phyloP scores from a whole-genome alignment of 495 filamentous ascomycete genomes.

The Penicillium bovifimosum region DNA sequence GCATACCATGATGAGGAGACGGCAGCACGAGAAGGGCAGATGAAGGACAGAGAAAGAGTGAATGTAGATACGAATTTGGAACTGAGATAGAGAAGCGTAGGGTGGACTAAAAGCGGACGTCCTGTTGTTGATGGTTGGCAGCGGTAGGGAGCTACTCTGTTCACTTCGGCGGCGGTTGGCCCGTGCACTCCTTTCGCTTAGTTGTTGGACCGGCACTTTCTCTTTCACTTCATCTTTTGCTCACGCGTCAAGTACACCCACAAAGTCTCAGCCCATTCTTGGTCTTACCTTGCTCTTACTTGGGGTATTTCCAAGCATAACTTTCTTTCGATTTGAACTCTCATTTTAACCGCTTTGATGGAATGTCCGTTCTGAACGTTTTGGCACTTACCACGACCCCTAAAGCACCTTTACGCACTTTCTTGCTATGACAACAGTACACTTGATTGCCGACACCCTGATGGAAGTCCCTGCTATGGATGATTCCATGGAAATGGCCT shows the following conservation, averaged over 20 bases:
- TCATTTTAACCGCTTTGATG: background rate
- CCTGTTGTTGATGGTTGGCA: constrained; percentile 27
- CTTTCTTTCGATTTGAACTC: background rate
- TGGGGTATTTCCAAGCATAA: background rate
- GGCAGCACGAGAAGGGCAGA: background rate
- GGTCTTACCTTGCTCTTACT: background rate
- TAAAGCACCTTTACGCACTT: constrained; percentile 14
- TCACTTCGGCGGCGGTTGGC: constrained; percentile 38
- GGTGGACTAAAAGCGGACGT: constrained; percentile 10
- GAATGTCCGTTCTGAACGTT: constrained; percentile 19
- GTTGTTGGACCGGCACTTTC: constrained; percentile 12
- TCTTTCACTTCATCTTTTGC: constrained; percentile 7
- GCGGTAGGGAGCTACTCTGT: constrained; percentile 40
- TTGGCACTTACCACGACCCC: constrained; percentile 11
- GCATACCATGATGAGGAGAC: constrained; percentile 20
- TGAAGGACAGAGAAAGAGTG: constrained; percentile 7
- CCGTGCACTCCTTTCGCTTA: constrained; percentile 45
- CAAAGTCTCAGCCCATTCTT: background rate
- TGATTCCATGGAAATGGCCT: constrained; percentile 52
- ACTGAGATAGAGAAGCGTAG: constrained; percentile 3
- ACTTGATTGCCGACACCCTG: constrained; percentile 27
- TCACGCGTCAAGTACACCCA: constrained; percentile 9
- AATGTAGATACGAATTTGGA: constrained; percentile 2
- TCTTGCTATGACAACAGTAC: constrained; percentile 36
- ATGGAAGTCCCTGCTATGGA: constrained; percentile 41